These are phyloP conservation scores for Stephanodiscus minutulus DNA, from an alignment of 108 stramenopile species.

Conservation along the genomic window DNA sequence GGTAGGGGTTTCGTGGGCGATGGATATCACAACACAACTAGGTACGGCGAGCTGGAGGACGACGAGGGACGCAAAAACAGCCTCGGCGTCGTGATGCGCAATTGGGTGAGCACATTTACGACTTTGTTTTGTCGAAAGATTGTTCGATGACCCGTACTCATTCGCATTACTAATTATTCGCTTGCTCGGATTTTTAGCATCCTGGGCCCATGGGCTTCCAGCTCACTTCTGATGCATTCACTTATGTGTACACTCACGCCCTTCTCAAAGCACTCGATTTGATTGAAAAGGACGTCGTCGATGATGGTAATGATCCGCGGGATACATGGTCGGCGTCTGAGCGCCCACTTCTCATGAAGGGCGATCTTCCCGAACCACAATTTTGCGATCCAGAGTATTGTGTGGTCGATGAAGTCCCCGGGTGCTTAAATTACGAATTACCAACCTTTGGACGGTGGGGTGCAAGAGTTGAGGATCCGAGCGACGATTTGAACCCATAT, in stretches of 20 bases:
- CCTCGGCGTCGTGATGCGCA: conserved; percentile 49
- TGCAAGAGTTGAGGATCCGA: conserved; percentile 43
- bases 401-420: conserved; percentile 50
- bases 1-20: conserved; percentile 46
- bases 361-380: conserved; percentile 50
- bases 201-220: conserved; percentile 60
- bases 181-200: conserved; percentile 15
- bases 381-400: conserved; percentile 51
- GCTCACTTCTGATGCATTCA: conserved; percentile 53
- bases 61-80: conserved; percentile 27
- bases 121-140: background rate
- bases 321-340: conserved; percentile 45
- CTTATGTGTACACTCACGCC: conserved; percentile 53
- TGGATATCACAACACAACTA: conserved; percentile 52
- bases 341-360: conserved; percentile 32
- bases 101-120: conserved; percentile 31
- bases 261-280: conserved; percentile 49
- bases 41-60: conserved; percentile 50
- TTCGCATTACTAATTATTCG: background rate
- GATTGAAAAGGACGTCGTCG: conserved; percentile 39
- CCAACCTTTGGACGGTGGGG: conserved; percentile 56
- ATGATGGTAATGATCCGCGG: conserved; percentile 45
- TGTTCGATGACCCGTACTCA: background rate
- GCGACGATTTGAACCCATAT: conserved; percentile 52
- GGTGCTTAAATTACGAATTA: conserved; percentile 57